Evolutionary conservation across 768 basidiomycete species (phyloP).

Genomic region (Phlebiopsis gigantea): DNA sequence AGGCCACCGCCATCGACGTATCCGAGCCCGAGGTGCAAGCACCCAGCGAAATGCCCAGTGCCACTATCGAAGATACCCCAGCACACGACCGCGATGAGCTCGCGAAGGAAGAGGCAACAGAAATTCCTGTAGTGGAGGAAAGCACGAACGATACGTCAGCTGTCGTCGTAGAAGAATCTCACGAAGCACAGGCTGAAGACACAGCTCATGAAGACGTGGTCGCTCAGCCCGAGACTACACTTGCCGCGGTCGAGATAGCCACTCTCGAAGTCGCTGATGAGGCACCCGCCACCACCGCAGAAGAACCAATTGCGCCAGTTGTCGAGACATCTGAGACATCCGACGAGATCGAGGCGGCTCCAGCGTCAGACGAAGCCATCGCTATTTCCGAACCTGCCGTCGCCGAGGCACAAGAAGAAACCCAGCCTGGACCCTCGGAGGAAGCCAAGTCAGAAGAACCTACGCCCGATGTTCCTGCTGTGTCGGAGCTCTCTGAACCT

Average conservation of each 20-base stretch:
- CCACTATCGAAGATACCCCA: background rate
- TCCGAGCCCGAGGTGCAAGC: background rate
- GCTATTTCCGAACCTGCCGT: background rate
- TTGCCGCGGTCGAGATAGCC: background rate
- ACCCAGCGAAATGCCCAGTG: background rate
- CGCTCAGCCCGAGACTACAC: background rate
- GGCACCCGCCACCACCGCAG: conserved; percentile 1
- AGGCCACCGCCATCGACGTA: background rate
- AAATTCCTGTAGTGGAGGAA: background rate
- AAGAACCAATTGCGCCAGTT: background rate
- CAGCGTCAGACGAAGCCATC: background rate
- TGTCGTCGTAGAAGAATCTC: conserved; percentile 1
- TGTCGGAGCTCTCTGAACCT: background rate
- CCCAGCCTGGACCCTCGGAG: background rate
- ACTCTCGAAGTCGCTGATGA: conserved; percentile 1
- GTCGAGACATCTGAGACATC: conserved; percentile 1
- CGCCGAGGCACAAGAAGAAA: background rate
- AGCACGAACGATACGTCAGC: background rate
- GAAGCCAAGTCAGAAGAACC: conserved; percentile 4
- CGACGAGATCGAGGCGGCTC: background rate
- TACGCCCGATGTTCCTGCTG: background rate
- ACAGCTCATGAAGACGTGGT: conserved; percentile 1
- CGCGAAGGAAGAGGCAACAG: background rate
- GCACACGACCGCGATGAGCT: background rate
- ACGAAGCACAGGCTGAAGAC: background rate